phyloP scores from a whole-genome alignment of 352 stramenopile genomes.

The Phytophthora brassicae region DNA sequence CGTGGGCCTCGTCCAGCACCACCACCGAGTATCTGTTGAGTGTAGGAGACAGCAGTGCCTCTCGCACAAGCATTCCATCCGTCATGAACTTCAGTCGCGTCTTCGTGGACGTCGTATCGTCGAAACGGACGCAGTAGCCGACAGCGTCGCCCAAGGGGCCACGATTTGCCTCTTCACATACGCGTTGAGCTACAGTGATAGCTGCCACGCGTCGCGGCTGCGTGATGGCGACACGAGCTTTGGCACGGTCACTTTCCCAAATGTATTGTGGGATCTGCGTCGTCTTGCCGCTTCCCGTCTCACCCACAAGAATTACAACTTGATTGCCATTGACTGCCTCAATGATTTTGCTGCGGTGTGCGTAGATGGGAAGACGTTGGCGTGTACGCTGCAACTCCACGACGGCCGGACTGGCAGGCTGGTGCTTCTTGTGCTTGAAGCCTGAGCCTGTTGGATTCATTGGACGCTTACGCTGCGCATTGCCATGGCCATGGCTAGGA shows the following conservation, averaged over 20 bases:
- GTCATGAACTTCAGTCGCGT: conserved; percentile 96
- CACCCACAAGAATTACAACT: conserved; percentile 87
- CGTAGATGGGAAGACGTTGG: conserved; percentile 74
- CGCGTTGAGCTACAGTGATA: conserved; percentile 82
- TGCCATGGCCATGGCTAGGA: conserved; percentile 3
- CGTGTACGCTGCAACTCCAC: conserved; percentile 60
- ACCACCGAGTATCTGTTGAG: conserved; percentile 83
- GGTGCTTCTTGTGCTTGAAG: conserved; percentile 37
- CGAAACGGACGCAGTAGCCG: conserved; percentile 94
- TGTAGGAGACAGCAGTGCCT: conserved; percentile 71
- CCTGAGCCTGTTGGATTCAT: conserved; percentile 7
- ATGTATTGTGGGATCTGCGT: conserved; percentile 91
- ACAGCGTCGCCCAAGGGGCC: conserved; percentile 66
- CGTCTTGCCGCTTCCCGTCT: conserved; percentile 91
- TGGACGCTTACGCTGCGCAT: conserved; percentile 27
- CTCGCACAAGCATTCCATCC: conserved; percentile 91
- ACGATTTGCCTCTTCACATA: conserved; percentile 64
- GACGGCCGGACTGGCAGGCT: conserved; percentile 21
- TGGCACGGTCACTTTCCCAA: conserved; percentile 55
- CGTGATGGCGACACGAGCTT: conserved; percentile 71
- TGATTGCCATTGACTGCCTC: conserved; percentile 57
- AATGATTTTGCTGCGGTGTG: conserved; percentile 72
- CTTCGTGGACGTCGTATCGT: conserved; percentile 86
- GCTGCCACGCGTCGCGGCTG: conserved; percentile 81
- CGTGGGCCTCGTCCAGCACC: conserved; percentile 87